Evolutionary conservation across 768 basidiomycete genomes (phyloP).

Genomic region (Russula griseocarnosa): DNA sequence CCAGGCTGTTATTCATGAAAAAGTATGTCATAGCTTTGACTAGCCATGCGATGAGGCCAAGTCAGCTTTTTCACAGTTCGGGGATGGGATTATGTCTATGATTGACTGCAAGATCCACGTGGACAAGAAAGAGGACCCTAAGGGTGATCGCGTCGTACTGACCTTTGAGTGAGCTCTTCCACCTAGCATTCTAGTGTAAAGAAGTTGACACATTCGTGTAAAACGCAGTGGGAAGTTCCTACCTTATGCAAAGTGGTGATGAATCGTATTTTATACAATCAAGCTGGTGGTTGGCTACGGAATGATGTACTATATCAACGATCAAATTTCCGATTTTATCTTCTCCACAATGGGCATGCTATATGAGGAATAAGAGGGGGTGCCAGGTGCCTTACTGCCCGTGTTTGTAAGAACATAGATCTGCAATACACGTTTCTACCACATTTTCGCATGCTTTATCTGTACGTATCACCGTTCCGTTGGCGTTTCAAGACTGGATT

Average conservation of each 20-base stretch:
- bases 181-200: constrained; percentile 2
- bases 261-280: background rate
- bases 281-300: background rate
- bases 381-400: no score
- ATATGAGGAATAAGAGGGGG: background rate
- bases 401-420: no score
- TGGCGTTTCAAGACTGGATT: background rate
- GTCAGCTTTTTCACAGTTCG: constrained; percentile 48
- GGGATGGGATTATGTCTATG: constrained; percentile 88
- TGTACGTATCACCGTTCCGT: background rate
- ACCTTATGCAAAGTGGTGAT: constrained; percentile 65
- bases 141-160: constrained; percentile 73
- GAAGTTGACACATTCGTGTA: constrained; percentile 1
- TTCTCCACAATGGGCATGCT: background rate
- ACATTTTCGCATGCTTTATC: background rate
- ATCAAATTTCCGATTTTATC: background rate
- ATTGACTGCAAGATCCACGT: constrained; percentile 75
- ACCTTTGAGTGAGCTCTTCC: constrained; percentile 64
- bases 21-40: constrained; percentile 38
- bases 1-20: constrained; percentile 73
- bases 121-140: constrained; percentile 66
- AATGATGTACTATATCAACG: background rate
- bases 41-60: background rate
- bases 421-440: background rate
- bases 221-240: constrained; percentile 66